A percentile compares a stretch with the other conserved stretches of the same genome.
phyloP scores from a whole-genome alignment of 768 basidiomycete genomes.

The Strobilomyces dryophilus region DNA sequence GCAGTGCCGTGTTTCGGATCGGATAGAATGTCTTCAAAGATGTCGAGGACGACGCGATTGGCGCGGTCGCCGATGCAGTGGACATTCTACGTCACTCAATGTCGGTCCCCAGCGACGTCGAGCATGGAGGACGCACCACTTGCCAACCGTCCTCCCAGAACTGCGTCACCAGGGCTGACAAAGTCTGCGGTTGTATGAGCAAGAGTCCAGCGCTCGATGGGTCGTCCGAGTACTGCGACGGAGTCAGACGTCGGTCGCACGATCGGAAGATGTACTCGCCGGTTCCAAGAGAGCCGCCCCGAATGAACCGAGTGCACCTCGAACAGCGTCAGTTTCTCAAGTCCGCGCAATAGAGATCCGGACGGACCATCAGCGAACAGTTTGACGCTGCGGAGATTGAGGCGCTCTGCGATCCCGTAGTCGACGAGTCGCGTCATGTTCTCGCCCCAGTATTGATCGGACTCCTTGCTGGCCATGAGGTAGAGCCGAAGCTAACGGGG shows the following conservation, averaged over 20 bases:
- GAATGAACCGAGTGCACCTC: constrained; percentile 87
- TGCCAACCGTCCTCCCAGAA: constrained; percentile 80
- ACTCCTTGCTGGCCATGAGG: constrained; percentile 51
- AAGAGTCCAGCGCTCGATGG: constrained; percentile 69
- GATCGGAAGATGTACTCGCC: constrained; percentile 9
- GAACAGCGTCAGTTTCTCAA: constrained; percentile 2
- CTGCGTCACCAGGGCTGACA: constrained; percentile 50
- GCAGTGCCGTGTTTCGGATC: constrained; percentile 18
- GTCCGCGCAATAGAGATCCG: background rate
- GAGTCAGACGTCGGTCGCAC: background rate
- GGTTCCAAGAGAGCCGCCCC: constrained; percentile 86
- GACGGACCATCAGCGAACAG: constrained; percentile 67
- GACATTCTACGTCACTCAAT: constrained; percentile 56
- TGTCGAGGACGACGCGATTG: constrained; percentile 77
- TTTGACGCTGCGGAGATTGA: constrained; percentile 67
- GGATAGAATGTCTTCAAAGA: constrained; percentile 64
- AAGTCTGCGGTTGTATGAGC: constrained; percentile 48
- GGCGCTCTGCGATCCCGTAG: constrained; percentile 49
- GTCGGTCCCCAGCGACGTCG: background rate
- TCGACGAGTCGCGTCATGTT: constrained; percentile 54
- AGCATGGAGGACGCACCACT: constrained; percentile 51
- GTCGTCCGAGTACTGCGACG: constrained; percentile 64
- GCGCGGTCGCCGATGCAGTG: constrained; percentile 89
- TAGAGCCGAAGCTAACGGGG: constrained; percentile 52
- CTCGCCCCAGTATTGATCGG: constrained; percentile 63